Percentiles rank a stretch among this genome's conserved stretches.
Conservation (phyloP, 73 alveolate species). For the Paramecium pentaurelia region DNA sequence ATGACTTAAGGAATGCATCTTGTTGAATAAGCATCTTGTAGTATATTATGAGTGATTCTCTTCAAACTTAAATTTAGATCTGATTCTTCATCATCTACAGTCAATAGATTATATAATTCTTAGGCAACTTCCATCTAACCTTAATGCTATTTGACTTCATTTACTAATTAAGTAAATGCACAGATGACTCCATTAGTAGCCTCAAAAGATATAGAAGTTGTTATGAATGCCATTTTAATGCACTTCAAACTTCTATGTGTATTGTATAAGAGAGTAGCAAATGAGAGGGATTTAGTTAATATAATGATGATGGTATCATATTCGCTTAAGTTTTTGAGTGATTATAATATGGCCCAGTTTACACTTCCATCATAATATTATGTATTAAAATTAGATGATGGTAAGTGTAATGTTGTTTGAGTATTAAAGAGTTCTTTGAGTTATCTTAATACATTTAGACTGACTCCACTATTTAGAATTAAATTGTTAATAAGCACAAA, state of each 20-base stretch:
- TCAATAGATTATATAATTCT: neutral
- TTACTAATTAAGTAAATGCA: conserved; percentile 19
- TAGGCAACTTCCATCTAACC: conserved; percentile 11
- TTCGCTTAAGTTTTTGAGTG: neutral
- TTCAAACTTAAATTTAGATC: conserved; percentile 12
- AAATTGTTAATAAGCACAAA: neutral
- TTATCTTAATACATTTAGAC: neutral
- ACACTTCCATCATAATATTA: conserved; percentile 8
- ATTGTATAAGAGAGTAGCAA: neutral
- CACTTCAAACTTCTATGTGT: neutral
- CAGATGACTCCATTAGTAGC: conserved; percentile 23
- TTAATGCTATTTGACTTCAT: conserved; percentile 11
- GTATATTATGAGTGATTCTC: neutral
- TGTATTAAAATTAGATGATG: neutral
- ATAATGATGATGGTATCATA: neutral
- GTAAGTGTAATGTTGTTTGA: neutral
- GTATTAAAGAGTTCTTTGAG: neutral
- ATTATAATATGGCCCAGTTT: neutral
- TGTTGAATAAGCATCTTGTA: conserved; percentile 28
- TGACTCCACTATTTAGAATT: neutral
- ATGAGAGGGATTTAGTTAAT: neutral
- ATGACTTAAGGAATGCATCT: conserved; percentile 18
- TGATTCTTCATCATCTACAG: neutral
- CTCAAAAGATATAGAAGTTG: conserved; percentile 35
- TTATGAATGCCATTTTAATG: neutral